Evolutionary conservation across 139 green algal genomes (phyloP), one percentile per base, ranked within the genome.

Genomic region (Closterium sp.): DNA sequence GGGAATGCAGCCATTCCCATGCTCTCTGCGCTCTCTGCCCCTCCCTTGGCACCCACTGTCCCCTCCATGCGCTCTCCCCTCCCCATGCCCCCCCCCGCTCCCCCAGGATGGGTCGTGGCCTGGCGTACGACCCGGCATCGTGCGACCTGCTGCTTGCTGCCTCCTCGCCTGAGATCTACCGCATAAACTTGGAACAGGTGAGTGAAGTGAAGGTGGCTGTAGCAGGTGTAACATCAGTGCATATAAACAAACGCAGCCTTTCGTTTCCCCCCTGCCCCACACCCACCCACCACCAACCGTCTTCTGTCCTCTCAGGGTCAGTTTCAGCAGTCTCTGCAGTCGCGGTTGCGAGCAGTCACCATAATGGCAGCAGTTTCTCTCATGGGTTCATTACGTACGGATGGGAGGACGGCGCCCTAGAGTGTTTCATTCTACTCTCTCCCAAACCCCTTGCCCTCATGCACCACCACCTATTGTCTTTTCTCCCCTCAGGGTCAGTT

Each of bases 351-450:
- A 0, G 97, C 95, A 6, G 94, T 98, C 90, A 99, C 98, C 86
- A 96, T 96, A 0, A 30, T 88, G 87, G 90, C 0, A 81, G 87
- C 2, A 96, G 94, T 32, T 95, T 96, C 1, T 88, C 85, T 3
- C 96, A 98, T 89, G 96, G 97, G 33, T 91, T 99, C 88, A 90
- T 99, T 34, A 97, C 94, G 6, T 88, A 36, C 84, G 91, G 88
- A 10, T 88, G 98, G 23, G 97, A 98, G 92, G 97, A 98, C 38
- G 98, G 98, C 5, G 34, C 91, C 0, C 93, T 99, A 64, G 97
- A 99, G 94, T 99, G 97, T 95, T 98, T 99, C 89, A 98, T 96
- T 9, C 4, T 12, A 1, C 3, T 9, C 4, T 66, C 38, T 12
- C 19, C 38, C 38, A 8, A 16, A 8, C 38, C 38, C 4, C 19